Conservation (phyloP, 257 asterid species). For the Salvia miltiorrhiza region DNA sequence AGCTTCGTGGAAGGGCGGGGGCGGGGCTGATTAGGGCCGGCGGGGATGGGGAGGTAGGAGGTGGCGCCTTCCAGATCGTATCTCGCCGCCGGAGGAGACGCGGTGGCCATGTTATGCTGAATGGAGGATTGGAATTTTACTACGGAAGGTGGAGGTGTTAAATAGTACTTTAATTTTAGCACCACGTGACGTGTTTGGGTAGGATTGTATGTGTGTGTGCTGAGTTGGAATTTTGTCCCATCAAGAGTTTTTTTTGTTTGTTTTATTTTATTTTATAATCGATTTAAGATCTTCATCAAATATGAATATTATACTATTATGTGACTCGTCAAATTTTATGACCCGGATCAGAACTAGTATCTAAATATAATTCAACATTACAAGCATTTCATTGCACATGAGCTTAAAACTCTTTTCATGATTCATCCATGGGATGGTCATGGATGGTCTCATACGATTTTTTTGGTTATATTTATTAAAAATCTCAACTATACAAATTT, state of each 20-base stretch:
- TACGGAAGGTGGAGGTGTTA: not conserved
- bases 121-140: not conserved
- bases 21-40: conserved; percentile 15
- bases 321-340: too few relatives aligned
- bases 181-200: conserved; percentile 17
- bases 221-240: conserved; percentile 23
- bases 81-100: not conserved
- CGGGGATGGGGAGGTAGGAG: conserved; percentile 34
- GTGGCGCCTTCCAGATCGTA: conserved; percentile 36
- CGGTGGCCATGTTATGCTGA: conserved; percentile 20
- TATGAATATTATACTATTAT: too few relatives aligned
- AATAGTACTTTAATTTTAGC: not conserved
- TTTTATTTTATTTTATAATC: too few relatives aligned
- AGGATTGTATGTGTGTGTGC: conserved; percentile 5
- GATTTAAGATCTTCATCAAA: too few relatives aligned
- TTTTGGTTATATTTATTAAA: too few relatives aligned
- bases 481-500: too few relatives aligned
- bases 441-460: too few relatives aligned
- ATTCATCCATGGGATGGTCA: too few relatives aligned
- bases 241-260: not conserved
- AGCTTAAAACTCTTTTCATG: too few relatives aligned
- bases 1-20: conserved; percentile 27
- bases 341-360: too few relatives aligned
- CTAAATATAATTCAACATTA: too few relatives aligned
- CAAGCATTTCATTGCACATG: too few relatives aligned